A percentile compares a stretch with the other conserved stretches of the same genome.
Evolutionary conservation across 192 early-diverging fungal species (phyloP).

Genomic region (Podila clonocystis): DNA sequence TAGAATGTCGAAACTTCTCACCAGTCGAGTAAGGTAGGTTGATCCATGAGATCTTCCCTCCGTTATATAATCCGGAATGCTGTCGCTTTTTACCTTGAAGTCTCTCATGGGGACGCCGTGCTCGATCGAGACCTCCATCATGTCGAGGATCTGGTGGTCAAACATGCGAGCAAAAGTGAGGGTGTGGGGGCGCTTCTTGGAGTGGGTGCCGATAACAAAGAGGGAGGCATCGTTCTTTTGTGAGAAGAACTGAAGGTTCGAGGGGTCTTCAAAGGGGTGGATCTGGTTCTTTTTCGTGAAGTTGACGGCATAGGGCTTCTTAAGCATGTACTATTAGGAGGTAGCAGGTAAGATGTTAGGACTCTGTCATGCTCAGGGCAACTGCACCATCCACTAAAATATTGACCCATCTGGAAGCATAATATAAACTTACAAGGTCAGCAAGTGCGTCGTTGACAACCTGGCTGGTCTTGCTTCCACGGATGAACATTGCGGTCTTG

Average conservation of each 20-base stretch:
- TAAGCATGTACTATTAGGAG: constrained; percentile 77
- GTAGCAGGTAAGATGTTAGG: not conserved
- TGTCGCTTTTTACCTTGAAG: constrained; percentile 62
- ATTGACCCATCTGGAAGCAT: too few relatives aligned
- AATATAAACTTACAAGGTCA: constrained; percentile 88
- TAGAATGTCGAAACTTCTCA: too few relatives aligned
- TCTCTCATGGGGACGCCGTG: constrained; percentile 73
- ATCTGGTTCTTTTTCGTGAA: constrained; percentile 97
- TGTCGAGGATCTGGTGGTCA: constrained; percentile 93
- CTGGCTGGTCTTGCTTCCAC: constrained; percentile 87
- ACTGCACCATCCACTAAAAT: too few relatives aligned
- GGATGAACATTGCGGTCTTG: constrained; percentile 91
- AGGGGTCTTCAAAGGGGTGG: constrained; percentile 95
- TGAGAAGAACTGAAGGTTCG: constrained; percentile 92
- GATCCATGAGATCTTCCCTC: too few relatives aligned
- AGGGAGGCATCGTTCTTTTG: constrained; percentile 96
- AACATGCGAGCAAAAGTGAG: constrained; percentile 92
- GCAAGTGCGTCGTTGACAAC: constrained; percentile 85
- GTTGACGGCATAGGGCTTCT: constrained; percentile 88
- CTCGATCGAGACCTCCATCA: constrained; percentile 93
- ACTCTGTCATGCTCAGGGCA: too few relatives aligned
- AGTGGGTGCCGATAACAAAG: constrained; percentile 90
- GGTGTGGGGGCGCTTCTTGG: constrained; percentile 97
- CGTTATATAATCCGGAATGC: not conserved
- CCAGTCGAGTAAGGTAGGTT: too few relatives aligned